These are phyloP conservation scores for Cochlearia excelsa DNA, from an alignment of 345 rosid genomes.

Conservation along the genomic window DNA sequence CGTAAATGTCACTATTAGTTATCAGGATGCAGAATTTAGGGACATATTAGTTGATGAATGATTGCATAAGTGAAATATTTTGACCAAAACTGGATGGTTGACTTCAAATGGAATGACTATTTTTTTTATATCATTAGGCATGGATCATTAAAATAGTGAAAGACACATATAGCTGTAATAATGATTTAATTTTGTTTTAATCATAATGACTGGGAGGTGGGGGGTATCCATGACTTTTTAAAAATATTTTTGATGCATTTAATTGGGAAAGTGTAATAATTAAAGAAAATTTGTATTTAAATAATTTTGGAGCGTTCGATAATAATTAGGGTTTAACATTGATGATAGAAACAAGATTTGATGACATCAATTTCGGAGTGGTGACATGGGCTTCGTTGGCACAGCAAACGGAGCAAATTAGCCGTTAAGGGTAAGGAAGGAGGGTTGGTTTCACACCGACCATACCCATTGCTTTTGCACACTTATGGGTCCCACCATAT, in stretches of 20 bases:
- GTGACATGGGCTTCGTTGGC: too few species aligned
- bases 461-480: too few species aligned
- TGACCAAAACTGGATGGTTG: not conserved
- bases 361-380: too few species aligned
- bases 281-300: not conserved
- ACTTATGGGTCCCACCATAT: too few species aligned
- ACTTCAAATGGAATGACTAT: not conserved
- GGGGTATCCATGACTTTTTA: too few species aligned
- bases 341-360: not conserved
- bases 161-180: conserved; percentile 10
- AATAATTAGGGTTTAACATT: too few species aligned
- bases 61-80: not conserved
- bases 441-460: too few species aligned
- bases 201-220: conserved; percentile 8
- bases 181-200: not conserved
- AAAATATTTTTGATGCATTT: not conserved
- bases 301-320: conserved; percentile 5
- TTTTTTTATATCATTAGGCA: not conserved
- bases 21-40: not conserved
- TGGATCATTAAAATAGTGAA: not conserved
- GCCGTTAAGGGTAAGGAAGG: too few species aligned
- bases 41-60: not conserved
- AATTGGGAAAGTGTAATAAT: not conserved
- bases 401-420: too few species aligned
- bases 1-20: not conserved